A percentile compares a stretch with the other conserved stretches of the same genome.
Evolutionary conservation across 208 protist species (phyloP).

Genomic region (Porcisia hertigi): DNA sequence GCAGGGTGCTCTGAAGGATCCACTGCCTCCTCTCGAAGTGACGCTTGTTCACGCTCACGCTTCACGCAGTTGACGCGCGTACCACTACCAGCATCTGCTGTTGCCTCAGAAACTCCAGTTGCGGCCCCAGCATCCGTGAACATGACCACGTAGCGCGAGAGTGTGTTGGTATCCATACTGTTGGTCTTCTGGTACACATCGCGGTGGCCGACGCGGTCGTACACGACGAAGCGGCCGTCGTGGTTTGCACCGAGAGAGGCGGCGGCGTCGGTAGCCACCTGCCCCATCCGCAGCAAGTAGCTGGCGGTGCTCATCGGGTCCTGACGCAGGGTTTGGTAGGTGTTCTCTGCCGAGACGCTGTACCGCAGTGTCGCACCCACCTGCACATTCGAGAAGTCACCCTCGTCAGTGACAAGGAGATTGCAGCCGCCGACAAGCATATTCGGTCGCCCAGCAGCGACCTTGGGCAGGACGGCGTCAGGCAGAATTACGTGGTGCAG

Average conservation of each 20-base stretch:
- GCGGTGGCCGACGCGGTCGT: constrained; percentile 63
- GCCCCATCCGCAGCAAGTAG: constrained; percentile 53
- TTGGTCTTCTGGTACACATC: constrained; percentile 71
- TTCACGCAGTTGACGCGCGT: constrained; percentile 9
- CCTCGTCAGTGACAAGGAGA: constrained; percentile 62
- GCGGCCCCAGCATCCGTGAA: constrained; percentile 39
- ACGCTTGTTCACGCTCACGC: constrained; percentile 15
- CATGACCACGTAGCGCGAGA: constrained; percentile 63
- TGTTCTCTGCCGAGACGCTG: constrained; percentile 57
- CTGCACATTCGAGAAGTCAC: constrained; percentile 23
- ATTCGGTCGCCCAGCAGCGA: constrained; percentile 47
- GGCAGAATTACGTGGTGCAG: constrained; percentile 71
- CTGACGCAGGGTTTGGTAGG: constrained; percentile 59
- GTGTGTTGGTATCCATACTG: constrained; percentile 44
- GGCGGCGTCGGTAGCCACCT: constrained; percentile 20
- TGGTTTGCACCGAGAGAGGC: constrained; percentile 32
- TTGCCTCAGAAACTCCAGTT: background rate
- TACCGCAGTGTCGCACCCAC: constrained; percentile 38
- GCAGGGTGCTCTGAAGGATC: background rate
- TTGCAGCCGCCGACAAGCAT: constrained; percentile 70
- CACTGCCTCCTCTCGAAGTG: constrained; percentile 9
- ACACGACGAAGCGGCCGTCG: constrained; percentile 60
- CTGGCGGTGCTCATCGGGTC: constrained; percentile 71
- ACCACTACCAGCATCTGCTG: background rate
- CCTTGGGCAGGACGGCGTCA: constrained; percentile 45